A percentile compares a stretch with the other conserved stretches of the same genome.
Evolutionary conservation across 148 eudicot species (phyloP).

Genomic region (Nepenthes gracilis): DNA sequence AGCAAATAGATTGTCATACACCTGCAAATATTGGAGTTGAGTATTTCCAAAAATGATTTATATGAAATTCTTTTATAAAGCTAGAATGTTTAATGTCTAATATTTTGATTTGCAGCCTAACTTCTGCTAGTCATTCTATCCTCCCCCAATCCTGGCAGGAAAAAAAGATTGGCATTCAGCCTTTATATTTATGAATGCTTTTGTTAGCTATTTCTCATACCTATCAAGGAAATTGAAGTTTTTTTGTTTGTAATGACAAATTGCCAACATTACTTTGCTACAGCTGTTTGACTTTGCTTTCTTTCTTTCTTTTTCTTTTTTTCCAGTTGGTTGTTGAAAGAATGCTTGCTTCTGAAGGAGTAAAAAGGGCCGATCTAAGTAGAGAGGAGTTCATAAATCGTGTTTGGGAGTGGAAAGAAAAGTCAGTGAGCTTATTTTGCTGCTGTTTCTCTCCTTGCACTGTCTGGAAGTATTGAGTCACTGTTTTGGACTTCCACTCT

Average conservation of each 20-base stretch:
- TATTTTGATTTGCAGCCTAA: too few species aligned
- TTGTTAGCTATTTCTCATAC: too few species aligned
- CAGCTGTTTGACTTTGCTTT: slow-evolving; percentile 1
- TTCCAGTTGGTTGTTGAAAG: slow-evolving; percentile 95
- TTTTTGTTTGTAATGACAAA: neutral
- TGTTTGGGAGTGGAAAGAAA: slow-evolving; percentile 98
- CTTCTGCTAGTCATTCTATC: too few species aligned
- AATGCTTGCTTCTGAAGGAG: slow-evolving; percentile 92
- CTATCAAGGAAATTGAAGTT: neutral
- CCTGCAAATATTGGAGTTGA: too few species aligned
- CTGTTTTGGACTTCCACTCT: neutral
- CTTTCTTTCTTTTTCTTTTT: slow-evolving; percentile 1
- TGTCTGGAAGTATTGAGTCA: neutral
- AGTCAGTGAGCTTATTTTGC: neutral
- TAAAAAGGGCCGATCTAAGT: slow-evolving; percentile 76
- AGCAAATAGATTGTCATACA: too few species aligned
- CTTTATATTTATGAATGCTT: too few species aligned
- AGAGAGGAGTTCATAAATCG: slow-evolving; percentile 78
- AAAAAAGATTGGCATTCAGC: too few species aligned
- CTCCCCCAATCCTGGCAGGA: too few species aligned
- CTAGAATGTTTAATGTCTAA: too few species aligned
- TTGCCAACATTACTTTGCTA: neutral
- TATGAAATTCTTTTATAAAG: too few species aligned
- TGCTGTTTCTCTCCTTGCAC: neutral
- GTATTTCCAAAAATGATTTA: too few species aligned